Evolutionary conservation across 352 stramenopile genomes (phyloP), one percentile per base, ranked within the genome.

Genomic region (Phytophthora pini): DNA sequence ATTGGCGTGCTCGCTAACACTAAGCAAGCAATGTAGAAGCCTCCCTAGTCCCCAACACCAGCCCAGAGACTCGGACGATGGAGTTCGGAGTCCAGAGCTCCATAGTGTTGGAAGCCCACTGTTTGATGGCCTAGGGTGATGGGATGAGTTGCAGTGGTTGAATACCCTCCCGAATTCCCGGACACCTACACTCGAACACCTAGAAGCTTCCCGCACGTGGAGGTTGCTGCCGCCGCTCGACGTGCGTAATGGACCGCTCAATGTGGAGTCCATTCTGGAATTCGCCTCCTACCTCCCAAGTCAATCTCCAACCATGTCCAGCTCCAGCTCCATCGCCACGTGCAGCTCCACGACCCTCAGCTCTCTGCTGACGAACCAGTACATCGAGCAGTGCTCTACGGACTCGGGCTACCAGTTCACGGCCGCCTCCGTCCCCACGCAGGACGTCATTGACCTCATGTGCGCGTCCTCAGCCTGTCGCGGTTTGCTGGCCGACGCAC

Each of bases 361-460:
- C 3, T n/a, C 44, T 10, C 54, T 79, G 15, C 44, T 79, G 17
- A 72, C 58, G 13, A 40, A 79, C 67, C 41, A 66, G 31, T 61
- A 74, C 67, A 57, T 74, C 39, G 2, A 53, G 6, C 55, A 68
- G 41, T 79, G 71, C 67, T 41, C 54, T 1, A 61, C 49, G 10
- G 67, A 79, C 55, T 79, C 71, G 24, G 71, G 71, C 50, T 79
- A 79, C 55, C 17, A 22, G 36, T 79, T 79, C 57, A 58, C 67
- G 46, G 34, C 36, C 8, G 71, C 62, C 5, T 52, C 34, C n/a
- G 51, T 74, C 49, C 72, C 72, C 7, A 68, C 63, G 11, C 36
- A 62, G 38, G 50, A 67, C 5, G 46, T 70, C 24, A 70, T 72
- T n/a, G 56, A 68, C 22, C 53, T 56, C 36, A 77, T 80, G 72